Evolutionary conservation across 371 early-diverging fungal species (phyloP).

Genomic region (Blakeslea trispora): DNA sequence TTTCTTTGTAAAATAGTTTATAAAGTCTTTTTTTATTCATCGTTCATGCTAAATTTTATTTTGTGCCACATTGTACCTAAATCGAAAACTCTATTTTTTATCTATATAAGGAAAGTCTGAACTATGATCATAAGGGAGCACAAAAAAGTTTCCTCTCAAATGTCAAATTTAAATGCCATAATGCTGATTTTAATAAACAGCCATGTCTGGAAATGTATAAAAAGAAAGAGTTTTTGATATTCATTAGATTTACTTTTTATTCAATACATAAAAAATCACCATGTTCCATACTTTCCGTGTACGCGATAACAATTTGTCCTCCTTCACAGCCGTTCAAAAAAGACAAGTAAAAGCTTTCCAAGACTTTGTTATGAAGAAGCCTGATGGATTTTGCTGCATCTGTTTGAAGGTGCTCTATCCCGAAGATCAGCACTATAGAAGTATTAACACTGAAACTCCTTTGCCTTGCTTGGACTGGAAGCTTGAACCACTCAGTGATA

Average conservation of each 20-base stretch:
- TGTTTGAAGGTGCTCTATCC: conserved; percentile 7
- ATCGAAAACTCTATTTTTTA: too few species aligned
- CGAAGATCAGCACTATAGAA: conserved; percentile 5
- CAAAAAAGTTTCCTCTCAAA: too few species aligned
- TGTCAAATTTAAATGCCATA: too few species aligned
- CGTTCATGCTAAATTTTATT: too few species aligned
- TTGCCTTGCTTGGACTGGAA: conserved; percentile 7
- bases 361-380: conserved; percentile 9
- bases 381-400: conserved; percentile 6
- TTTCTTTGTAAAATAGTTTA: too few species aligned
- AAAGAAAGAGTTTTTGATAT: neutral
- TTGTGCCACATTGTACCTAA: too few species aligned
- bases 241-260: neutral
- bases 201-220: too few species aligned
- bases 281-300: neutral
- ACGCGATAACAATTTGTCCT: neutral
- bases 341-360: conserved; percentile 1
- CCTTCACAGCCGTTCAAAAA: conserved; percentile 1
- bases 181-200: too few species aligned
- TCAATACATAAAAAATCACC: neutral
- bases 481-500: neutral
- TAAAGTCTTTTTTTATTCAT: too few species aligned
- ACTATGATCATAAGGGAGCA: too few species aligned
- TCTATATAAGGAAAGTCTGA: too few species aligned
- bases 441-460: neutral